phyloP scores from a whole-genome alignment of 352 stramenopile species.

The Peronospora tabacina region DNA sequence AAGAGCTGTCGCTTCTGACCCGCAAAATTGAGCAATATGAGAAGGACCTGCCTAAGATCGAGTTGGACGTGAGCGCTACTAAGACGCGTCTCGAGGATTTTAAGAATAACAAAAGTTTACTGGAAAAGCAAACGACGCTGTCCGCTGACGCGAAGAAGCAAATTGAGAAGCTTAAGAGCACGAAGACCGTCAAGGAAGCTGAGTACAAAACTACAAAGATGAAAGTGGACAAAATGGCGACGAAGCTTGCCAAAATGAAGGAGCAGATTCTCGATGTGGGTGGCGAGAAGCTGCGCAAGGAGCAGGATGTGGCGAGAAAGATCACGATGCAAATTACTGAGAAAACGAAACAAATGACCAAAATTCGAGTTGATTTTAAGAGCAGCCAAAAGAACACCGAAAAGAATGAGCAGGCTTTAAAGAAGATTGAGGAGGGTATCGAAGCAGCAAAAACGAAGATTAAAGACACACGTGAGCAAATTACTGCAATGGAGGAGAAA shows the following conservation, averaged over 20 bases:
- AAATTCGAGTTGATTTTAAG: constrained; percentile 81
- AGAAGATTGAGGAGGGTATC: constrained; percentile 72
- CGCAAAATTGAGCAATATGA: constrained; percentile 86
- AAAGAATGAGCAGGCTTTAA: constrained; percentile 55
- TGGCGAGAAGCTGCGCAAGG: constrained; percentile 90
- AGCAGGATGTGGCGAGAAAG: constrained; percentile 83
- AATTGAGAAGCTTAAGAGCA: constrained; percentile 72
- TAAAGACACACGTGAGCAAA: constrained; percentile 81
- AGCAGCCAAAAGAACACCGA: constrained; percentile 72
- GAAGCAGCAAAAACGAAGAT: constrained; percentile 63
- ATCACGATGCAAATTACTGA: constrained; percentile 80
- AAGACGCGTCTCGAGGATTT: constrained; percentile 61
- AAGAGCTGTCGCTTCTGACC: constrained; percentile 80
- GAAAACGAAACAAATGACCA: constrained; percentile 86
- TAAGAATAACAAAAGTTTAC: constrained; percentile 42
- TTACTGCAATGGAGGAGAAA: constrained; percentile 89
- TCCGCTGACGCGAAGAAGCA: constrained; percentile 85
- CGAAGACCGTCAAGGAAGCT: constrained; percentile 83
- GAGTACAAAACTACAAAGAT: constrained; percentile 72
- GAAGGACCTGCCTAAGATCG: constrained; percentile 87
- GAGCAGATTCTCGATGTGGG: constrained; percentile 93
- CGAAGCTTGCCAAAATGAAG: constrained; percentile 87
- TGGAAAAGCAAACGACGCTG: constrained; percentile 86
- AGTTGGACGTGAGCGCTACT: constrained; percentile 68
- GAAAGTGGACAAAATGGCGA: constrained; percentile 62